Percentiles rank a stretch among this genome's conserved stretches.
Conservation (phyloP, 2,329 filamentous ascomycete species). For the Fusarium tuaranense region DNA sequence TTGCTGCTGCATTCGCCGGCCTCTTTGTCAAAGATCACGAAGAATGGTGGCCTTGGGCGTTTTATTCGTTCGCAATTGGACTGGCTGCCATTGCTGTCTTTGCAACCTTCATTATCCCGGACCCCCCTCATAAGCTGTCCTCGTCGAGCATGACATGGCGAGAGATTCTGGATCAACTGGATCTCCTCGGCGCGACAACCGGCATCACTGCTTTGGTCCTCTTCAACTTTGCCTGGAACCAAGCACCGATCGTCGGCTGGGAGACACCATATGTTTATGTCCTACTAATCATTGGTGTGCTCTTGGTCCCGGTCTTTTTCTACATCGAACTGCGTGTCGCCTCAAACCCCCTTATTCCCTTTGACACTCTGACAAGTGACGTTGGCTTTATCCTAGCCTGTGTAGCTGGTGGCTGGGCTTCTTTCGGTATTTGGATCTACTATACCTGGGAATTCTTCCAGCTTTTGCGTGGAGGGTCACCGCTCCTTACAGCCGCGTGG, state of each 20-base stretch:
- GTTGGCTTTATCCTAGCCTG: conserved; percentile 68
- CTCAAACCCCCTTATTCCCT: conserved; percentile 67
- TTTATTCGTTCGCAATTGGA: conserved; percentile 56
- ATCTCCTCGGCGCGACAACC: conserved; percentile 53
- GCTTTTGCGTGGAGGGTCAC: conserved; percentile 53
- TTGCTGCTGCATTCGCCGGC: conserved; percentile 55
- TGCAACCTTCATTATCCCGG: conserved; percentile 51
- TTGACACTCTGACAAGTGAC: conserved; percentile 58
- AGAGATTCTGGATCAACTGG: conserved; percentile 49
- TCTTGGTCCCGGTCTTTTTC: conserved; percentile 67
- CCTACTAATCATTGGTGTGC: conserved; percentile 66
- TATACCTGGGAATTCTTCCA: conserved; percentile 64
- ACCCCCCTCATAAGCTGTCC: conserved; percentile 36
- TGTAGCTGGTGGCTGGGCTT: conserved; percentile 65
- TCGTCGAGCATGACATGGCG: conserved; percentile 9
- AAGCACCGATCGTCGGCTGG: conserved; percentile 72
- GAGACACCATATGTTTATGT: conserved; percentile 65
- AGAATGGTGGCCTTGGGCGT: conserved; percentile 62
- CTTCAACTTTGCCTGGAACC: conserved; percentile 76
- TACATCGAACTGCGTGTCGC: conserved; percentile 64
- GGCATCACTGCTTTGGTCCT: conserved; percentile 69
- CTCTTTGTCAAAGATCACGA: conserved; percentile 51
- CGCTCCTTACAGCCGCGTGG: conserved; percentile 58
- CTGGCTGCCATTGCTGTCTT: conserved; percentile 49
- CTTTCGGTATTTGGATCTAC: conserved; percentile 66